Evolutionary conservation across 1,139 yeast species (phyloP).

Genomic region (Kazachstania sp.): DNA sequence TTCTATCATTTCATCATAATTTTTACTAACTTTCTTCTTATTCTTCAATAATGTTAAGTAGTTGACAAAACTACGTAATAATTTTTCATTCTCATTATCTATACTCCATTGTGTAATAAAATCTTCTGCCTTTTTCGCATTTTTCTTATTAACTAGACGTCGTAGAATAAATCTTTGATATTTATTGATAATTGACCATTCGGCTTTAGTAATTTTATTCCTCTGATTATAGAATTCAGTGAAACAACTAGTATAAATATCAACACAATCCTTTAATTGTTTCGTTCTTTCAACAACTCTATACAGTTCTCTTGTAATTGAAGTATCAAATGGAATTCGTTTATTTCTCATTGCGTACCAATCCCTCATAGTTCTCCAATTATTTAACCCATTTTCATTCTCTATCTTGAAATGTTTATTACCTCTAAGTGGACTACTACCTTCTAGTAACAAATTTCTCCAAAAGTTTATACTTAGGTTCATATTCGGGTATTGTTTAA

Average conservation of each 20-base stretch:
- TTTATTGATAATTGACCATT: conserved; percentile 11
- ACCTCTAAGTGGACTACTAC: conserved; percentile 11
- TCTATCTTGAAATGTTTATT: background rate
- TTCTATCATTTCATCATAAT: conserved; percentile 33
- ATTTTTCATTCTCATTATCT: conserved; percentile 10
- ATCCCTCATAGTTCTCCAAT: conserved; percentile 19
- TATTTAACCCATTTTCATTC: background rate
- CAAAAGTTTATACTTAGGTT: conserved; percentile 18
- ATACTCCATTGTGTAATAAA: conserved; percentile 21
- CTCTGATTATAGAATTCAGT: conserved; percentile 10
- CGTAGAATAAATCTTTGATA: conserved; percentile 19
- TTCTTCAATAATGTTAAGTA: conserved; percentile 3
- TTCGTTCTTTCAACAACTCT: conserved; percentile 7
- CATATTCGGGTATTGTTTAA: conserved; percentile 16
- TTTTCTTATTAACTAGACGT: conserved; percentile 12
- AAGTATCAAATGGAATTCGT: conserved; percentile 13
- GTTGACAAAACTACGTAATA: conserved; percentile 10
- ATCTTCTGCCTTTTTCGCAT: conserved; percentile 10
- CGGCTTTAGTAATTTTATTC: conserved; percentile 8
- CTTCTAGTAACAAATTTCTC: conserved; percentile 21
- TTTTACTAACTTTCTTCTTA: conserved; percentile 10
- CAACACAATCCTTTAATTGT: conserved; percentile 17
- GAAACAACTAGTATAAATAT: conserved; percentile 15
- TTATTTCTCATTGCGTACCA: conserved; percentile 14
- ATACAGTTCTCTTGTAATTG: conserved; percentile 10